Base-by-base conservation (phyloP, 768 basidiomycete species). In the Amyloporia xantha region DNA sequence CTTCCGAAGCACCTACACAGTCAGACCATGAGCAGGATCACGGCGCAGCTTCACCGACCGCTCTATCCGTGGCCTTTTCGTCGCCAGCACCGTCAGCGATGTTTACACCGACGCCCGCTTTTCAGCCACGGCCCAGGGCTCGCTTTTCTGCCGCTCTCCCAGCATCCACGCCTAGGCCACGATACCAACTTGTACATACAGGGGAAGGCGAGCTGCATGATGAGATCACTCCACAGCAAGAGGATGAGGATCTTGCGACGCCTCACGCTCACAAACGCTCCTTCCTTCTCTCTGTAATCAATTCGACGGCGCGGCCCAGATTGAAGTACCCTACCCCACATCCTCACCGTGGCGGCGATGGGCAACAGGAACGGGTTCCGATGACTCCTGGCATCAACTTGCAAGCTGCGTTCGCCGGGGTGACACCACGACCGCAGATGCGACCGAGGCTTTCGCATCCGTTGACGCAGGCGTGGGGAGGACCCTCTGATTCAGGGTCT, bases 211-310 rank as follows among this genome's bases (percentile, higher is more conserved):
- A 53, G 25, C 41, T 44, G 11, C 46, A 47, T 13, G 39, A 45
- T 35, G 41, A 17, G 12, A 30, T 59, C 17, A 45, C 53, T 12
- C 66, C 71, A 30, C 67, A 73, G 12, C 28, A 50, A 12, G 45
- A 58, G 5, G 49, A 27, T 11, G 53, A 59, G 4, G 74, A 79
- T 36, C 75, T 75, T 3, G 64, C 81, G 37, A 91, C 88, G 1
- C 89, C 87, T 2, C 72, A 77, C 54, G 78, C 81, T 11, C 82
- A 85, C 51, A 80, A 86, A 35, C 79, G 81, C 13, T 89, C 86
- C 1, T 91, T 93, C 69, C 76, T 93, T 10, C 76, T 93, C 33
- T 81, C 81, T 7, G 84, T 92, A 6, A 86, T 93, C 61, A 85
- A 90, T 59, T 89, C 89, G 4, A 87, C 84, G 1, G 70, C 84